phyloP scores from a whole-genome alignment of 2,329 filamentous ascomycete species.

The Pseudogymnoascus sp. region DNA sequence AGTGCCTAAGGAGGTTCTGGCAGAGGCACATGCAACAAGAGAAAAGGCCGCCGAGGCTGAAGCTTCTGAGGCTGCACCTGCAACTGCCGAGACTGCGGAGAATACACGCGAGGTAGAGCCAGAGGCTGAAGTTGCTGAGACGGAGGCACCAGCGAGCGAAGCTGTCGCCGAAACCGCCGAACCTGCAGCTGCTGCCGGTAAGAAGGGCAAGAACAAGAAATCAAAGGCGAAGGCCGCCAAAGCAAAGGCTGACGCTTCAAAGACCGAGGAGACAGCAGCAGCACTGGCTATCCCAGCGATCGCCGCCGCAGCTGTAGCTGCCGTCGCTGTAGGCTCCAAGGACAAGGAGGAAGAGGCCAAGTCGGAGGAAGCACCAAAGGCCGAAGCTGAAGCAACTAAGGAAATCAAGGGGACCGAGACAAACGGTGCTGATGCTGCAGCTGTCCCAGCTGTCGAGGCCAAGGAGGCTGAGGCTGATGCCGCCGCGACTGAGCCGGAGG shows the following conservation, averaged over 20 bases:
- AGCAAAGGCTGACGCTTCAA: neutral
- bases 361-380: neutral
- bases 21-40: neutral
- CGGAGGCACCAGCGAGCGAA: neutral
- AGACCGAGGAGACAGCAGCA: neutral
- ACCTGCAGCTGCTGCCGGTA: neutral
- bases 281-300: neutral
- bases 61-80: neutral
- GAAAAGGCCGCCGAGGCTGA: neutral
- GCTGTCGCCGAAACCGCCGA: neutral
- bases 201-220: conserved; percentile 5
- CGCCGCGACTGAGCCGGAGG: neutral
- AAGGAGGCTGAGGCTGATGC: neutral
- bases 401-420: neutral
- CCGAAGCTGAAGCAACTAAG: neutral
- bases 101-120: neutral
- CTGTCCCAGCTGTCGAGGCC: neutral
- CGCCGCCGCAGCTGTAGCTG: neutral
- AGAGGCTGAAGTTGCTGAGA: neutral
- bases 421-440: neutral
- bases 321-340: neutral
- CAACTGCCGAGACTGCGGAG: neutral
- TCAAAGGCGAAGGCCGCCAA: neutral
- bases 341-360: neutral
- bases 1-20: neutral